These are phyloP conservation scores for Suhomyces maxii DNA, from an alignment of 1,139 yeast genomes.

Conservation along the genomic window DNA sequence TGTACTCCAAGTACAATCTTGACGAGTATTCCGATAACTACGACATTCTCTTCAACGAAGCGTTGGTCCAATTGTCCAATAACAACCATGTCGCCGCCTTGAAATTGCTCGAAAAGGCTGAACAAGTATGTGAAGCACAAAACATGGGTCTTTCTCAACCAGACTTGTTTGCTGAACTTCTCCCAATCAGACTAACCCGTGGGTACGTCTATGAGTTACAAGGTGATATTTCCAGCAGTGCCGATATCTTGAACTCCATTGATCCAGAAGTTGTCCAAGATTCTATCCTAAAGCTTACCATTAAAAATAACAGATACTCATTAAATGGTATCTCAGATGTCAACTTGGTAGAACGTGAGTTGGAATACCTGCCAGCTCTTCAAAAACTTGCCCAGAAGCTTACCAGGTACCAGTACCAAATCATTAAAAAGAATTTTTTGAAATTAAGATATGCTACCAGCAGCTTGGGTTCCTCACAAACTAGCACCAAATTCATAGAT, in stretches of 20 bases:
- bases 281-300: slow-evolving; percentile 30
- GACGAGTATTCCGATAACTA: slow-evolving; percentile 23
- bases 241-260: slow-evolving; percentile 31
- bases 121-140: slow-evolving; percentile 36
- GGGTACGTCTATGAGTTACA: slow-evolving; percentile 60
- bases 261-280: slow-evolving; percentile 28
- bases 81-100: slow-evolving; percentile 47
- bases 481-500: slow-evolving; percentile 20
- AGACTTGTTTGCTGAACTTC: slow-evolving; percentile 47
- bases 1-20: slow-evolving; percentile 13
- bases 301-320: slow-evolving; percentile 37
- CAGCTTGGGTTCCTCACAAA: slow-evolving; percentile 30
- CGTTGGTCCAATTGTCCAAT: slow-evolving; percentile 53
- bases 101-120: slow-evolving; percentile 51
- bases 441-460: slow-evolving; percentile 42
- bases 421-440: slow-evolving; percentile 45
- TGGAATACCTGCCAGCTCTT: slow-evolving; percentile 42
- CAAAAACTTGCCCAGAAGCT: slow-evolving; percentile 39
- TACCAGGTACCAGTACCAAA: slow-evolving; percentile 43
- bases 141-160: slow-evolving; percentile 43
- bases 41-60: slow-evolving; percentile 62
- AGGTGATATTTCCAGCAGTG: slow-evolving; percentile 47
- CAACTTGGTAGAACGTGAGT: slow-evolving; percentile 43
- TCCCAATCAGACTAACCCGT: slow-evolving; percentile 67
- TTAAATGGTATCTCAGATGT: slow-evolving; percentile 14